Conservation (phyloP, 164 flowering plant genomes). For the Cinnamomum chago region DNA sequence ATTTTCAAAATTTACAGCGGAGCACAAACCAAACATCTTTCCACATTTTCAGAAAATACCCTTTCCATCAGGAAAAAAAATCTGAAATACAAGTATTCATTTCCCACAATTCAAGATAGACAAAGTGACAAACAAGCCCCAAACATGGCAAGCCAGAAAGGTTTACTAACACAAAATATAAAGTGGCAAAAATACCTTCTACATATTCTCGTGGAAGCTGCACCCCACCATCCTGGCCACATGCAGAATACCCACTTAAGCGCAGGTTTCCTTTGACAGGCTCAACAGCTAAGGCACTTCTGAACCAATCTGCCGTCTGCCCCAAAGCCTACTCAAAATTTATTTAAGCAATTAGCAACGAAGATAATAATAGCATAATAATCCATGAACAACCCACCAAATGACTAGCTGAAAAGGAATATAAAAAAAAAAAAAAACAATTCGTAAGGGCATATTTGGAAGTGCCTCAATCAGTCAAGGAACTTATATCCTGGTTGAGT, state of each 20-base stretch:
- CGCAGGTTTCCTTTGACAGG: slow-evolving; percentile 93
- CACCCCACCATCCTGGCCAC: slow-evolving; percentile 99
- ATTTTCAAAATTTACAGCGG: too few species aligned
- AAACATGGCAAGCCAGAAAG: too few species aligned
- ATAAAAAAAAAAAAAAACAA: neutral
- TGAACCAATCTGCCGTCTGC: slow-evolving; percentile 96
- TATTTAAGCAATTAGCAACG: neutral
- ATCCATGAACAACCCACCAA: neutral
- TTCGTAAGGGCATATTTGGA: neutral
- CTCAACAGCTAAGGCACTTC: slow-evolving; percentile 89
- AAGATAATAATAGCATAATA: neutral
- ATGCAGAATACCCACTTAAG: slow-evolving; percentile 97
- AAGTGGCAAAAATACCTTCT: slow-evolving; percentile 56
- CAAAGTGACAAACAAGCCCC: too few species aligned
- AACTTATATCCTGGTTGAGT: neutral
- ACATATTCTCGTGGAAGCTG: slow-evolving; percentile 95
- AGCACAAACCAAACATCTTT: too few species aligned
- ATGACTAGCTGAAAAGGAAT: neutral
- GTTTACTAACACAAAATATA: too few species aligned
- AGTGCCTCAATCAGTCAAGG: neutral
- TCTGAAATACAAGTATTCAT: too few species aligned
- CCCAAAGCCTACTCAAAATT: slow-evolving; percentile 66
- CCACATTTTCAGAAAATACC: too few species aligned
- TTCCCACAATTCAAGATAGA: too few species aligned
- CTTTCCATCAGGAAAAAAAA: too few species aligned